phyloP scores from a whole-genome alignment of 1,284 basidiomycete genomes.

The Leucoagaricus sp. region DNA sequence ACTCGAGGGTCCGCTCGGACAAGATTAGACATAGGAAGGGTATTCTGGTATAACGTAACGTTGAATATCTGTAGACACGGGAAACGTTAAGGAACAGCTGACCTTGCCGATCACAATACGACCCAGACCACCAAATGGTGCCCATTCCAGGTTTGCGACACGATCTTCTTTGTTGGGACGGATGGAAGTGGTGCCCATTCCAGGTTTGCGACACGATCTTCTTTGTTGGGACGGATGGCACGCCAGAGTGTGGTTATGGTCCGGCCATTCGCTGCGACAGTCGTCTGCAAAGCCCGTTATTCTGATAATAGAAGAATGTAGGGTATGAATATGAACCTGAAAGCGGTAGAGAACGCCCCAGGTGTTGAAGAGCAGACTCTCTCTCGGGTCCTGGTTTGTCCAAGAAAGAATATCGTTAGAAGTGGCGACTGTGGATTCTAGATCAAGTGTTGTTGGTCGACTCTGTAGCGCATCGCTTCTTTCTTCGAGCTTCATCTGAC shows the following conservation, averaged over 20 bases:
- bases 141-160: conserved; percentile 84
- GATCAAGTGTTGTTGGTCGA: too few relatives aligned
- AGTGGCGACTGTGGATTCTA: too few relatives aligned
- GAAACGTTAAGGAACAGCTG: conserved; percentile 18
- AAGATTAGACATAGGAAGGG: conserved; percentile 77
- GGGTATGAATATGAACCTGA: conserved; percentile 47
- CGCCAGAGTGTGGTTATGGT: conserved; percentile 76
- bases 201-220: conserved; percentile 81
- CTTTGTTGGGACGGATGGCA: conserved; percentile 74
- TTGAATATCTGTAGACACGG: conserved; percentile 18
- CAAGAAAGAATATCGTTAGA: conserved; percentile 77
- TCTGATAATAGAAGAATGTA: conserved; percentile 8
- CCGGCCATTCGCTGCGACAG: conserved; percentile 58
- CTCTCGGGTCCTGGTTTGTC: conserved; percentile 82
- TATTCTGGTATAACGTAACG: conserved; percentile 49
- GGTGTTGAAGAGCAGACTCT: conserved; percentile 77
- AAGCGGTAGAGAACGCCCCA: conserved; percentile 83
- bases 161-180: conserved; percentile 81
- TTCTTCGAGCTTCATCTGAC: too few relatives aligned
- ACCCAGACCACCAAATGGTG: conserved; percentile 73
- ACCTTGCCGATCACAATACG: conserved; percentile 84
- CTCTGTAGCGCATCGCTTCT: too few relatives aligned
- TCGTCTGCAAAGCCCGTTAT: conserved; percentile 48
- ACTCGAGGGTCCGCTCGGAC: conserved; percentile 63
- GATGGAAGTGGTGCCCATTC: conserved; percentile 78